Conservation (phyloP, 192 early-diverging fungal species). For the Umbelopsis sp. region DNA sequence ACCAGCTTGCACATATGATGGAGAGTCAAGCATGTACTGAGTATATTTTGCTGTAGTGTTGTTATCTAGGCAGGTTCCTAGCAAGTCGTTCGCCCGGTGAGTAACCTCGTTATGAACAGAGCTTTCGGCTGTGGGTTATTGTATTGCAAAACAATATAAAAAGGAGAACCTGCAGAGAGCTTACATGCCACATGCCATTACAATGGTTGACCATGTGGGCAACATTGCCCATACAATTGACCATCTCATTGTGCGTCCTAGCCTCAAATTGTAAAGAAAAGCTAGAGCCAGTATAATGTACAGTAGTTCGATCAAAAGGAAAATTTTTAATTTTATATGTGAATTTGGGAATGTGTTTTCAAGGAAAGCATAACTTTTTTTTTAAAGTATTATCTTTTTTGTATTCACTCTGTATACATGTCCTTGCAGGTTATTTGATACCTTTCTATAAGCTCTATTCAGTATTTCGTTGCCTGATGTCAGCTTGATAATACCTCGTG, state of each 20-base stretch:
- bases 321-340: too few relatives aligned
- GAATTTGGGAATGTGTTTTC: too few relatives aligned
- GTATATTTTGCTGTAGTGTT: slow-evolving; percentile 14
- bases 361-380: too few relatives aligned
- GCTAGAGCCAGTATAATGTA: too few relatives aligned
- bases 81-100: slow-evolving; percentile 15
- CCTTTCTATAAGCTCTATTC: too few relatives aligned
- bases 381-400: too few relatives aligned
- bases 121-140: neutral
- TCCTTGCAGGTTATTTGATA: too few relatives aligned
- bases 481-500: too few relatives aligned
- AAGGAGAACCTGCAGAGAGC: neutral
- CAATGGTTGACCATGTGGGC: neutral
- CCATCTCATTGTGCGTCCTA: neutral
- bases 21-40: slow-evolving; percentile 7
- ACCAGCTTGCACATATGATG: slow-evolving; percentile 43
- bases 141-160: neutral
- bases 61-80: neutral
- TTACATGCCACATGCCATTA: slow-evolving; percentile 30
- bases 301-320: too few relatives aligned
- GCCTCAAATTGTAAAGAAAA: neutral
- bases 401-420: too few relatives aligned
- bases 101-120: slow-evolving; percentile 34
- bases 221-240: neutral
- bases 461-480: too few relatives aligned